Percentiles rank a stretch among this genome's conserved stretches.
Evolutionary conservation across 139 green algal species (phyloP).

Genomic region (Pycnococcus provasolii): DNA sequence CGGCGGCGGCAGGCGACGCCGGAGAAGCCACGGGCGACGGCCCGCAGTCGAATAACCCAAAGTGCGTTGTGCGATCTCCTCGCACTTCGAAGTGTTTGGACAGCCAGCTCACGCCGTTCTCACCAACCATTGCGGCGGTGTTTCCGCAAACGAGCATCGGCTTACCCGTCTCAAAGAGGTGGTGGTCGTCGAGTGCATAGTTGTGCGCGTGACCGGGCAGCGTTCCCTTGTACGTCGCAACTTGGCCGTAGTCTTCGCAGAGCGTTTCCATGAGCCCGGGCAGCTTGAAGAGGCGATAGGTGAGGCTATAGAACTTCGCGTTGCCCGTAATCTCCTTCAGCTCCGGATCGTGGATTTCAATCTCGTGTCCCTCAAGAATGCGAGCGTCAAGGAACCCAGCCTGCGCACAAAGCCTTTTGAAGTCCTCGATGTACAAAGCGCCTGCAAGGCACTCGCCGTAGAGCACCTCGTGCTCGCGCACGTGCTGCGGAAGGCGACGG

Average conservation of each 20-base stretch:
- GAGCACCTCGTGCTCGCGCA: slow-evolving; percentile 47
- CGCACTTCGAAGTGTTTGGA: slow-evolving; percentile 54
- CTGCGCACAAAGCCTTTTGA: slow-evolving; percentile 52
- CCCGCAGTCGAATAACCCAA: slow-evolving; percentile 48
- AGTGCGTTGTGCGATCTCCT: slow-evolving; percentile 56
- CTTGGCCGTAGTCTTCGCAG: slow-evolving; percentile 77
- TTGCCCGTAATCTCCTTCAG: slow-evolving; percentile 63
- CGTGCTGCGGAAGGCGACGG: slow-evolving; percentile 7
- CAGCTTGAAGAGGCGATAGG: slow-evolving; percentile 93
- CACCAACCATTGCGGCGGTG: slow-evolving; percentile 76
- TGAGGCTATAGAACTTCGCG: slow-evolving; percentile 83
- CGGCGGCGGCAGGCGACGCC: not conserved
- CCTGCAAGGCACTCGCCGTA: slow-evolving; percentile 88
- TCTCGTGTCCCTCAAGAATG: slow-evolving; percentile 36
- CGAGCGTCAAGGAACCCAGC: slow-evolving; percentile 76
- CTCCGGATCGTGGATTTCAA: slow-evolving; percentile 57
- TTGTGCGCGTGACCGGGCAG: slow-evolving; percentile 52
- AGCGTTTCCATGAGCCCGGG: slow-evolving; percentile 54
- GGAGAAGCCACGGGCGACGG: slow-evolving; percentile 1
- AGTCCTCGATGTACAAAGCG: slow-evolving; percentile 87
- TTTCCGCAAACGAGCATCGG: slow-evolving; percentile 79
- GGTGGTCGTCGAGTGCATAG: slow-evolving; percentile 71
- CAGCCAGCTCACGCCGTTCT: slow-evolving; percentile 55
- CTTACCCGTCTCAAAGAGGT: slow-evolving; percentile 62
- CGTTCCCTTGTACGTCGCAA: slow-evolving; percentile 53